A percentile compares a stretch with the other conserved stretches of the same genome.
Conservation (phyloP, 306 rosid species). For the Fragaria vesca region DNA sequence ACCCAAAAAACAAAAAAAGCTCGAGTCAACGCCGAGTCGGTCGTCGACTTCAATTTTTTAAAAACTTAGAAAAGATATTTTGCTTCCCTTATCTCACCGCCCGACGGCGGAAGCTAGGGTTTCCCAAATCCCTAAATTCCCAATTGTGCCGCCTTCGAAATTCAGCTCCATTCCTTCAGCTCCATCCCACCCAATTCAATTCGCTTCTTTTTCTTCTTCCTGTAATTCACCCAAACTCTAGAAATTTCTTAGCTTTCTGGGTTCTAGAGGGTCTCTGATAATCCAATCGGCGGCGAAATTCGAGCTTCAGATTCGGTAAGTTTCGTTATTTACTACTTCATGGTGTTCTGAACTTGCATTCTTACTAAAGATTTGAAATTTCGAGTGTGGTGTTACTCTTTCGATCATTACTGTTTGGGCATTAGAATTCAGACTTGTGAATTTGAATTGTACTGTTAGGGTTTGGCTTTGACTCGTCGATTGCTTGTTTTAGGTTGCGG, state of each 20-base stretch:
- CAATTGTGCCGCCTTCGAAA: not conserved
- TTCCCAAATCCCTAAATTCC: not conserved
- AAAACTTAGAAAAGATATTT: not conserved
- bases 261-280: not conserved
- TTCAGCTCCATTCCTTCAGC: not conserved
- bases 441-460: not conserved
- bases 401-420: not conserved
- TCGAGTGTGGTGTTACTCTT: not conserved
- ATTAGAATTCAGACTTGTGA: too few relatives aligned
- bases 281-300: not conserved
- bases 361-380: not conserved
- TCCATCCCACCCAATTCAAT: not conserved
- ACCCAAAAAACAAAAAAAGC: not conserved
- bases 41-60: not conserved
- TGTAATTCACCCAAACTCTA: not conserved
- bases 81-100: not conserved
- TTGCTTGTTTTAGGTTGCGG: too few relatives aligned
- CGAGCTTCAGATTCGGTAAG: not conserved
- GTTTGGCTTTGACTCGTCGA: not conserved
- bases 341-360: not conserved
- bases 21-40: not conserved
- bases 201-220: not conserved
- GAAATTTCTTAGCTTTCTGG: not conserved
- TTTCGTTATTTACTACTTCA: not conserved
- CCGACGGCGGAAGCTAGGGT: slow-evolving; percentile 7